Evolutionary conservation across 2,329 filamentous ascomycete species (phyloP), one percentile per base, ranked within the genome.

Genomic region (Botrytis sinoallii): DNA sequence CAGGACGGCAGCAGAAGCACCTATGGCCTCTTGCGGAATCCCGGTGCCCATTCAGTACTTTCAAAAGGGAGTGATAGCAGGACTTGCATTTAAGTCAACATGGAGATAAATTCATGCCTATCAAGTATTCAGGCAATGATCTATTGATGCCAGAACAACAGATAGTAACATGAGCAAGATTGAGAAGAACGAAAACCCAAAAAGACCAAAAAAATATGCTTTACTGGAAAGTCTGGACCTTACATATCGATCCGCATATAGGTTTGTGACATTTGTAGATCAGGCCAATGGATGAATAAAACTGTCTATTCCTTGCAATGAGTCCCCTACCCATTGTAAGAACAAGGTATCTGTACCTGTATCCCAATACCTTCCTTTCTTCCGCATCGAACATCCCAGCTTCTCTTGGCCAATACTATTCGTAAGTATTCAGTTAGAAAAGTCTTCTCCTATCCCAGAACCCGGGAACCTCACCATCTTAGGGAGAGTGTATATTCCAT

Each of bases 1-100:
- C 25, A 81, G 67, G n/a, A 81, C 78, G 55, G 74, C 74, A 52
- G 77, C 72, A n/a, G 75, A 80, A 44, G 71, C 76, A 64, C 74
- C 75, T 29, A 80, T 72, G 65, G 79, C 79, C 67, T 74, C 76
- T 20, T 68, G 67, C 20, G 78, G 79, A 35, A 81, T 75, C 48
- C 72, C 70, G 46, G 60, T 67, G 61, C 70, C 61, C 70, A 72
- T 70, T 73, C 65, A 71, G 66, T 63, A 52, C 59, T 42, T 42
- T 44, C 38, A 14, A 10, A 29, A 55, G 35, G 52, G 71, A 44
- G 57, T 32, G 60, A 73, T 55, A 22, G 48, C 55, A 48, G 10
- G 35, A 57, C 35, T 63, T 71, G 63, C 72, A 64, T 70, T 29
- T 73, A 55, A 22, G 38, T 73, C 40, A 60, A 67, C 46, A 55